A percentile compares a stretch with the other conserved stretches of the same genome.
Conservation (phyloP, 345 rosid species). For the Eucalyptus pumila region DNA sequence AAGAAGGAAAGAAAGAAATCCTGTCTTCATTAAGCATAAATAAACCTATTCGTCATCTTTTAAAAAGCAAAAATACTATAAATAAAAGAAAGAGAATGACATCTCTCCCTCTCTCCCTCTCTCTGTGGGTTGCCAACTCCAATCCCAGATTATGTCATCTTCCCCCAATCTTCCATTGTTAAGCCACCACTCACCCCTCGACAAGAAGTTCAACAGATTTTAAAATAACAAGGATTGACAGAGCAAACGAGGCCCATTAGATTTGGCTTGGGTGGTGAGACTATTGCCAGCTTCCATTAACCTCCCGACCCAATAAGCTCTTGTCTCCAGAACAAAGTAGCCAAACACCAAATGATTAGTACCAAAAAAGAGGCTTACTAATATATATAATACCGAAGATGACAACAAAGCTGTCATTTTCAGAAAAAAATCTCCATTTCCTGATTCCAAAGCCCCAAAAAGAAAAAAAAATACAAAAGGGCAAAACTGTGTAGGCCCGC, state of each 20-base stretch:
- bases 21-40: background rate
- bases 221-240: background rate
- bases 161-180: background rate
- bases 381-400: background rate
- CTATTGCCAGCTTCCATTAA: background rate
- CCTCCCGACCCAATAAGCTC: background rate
- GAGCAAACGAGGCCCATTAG: background rate
- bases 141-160: too few species aligned
- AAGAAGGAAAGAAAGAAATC: background rate
- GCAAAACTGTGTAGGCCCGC: background rate
- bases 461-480: background rate
- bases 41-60: background rate
- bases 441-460: background rate
- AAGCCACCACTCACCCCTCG: background rate
- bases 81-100: background rate
- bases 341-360: background rate
- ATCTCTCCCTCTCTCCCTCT: background rate
- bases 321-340: background rate
- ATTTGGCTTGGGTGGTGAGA: background rate
- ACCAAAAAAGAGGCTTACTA: background rate
- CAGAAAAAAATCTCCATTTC: background rate
- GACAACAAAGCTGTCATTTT: background rate
- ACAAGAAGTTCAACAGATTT: background rate
- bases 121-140: too few species aligned
- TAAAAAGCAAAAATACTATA: background rate